A percentile compares a stretch with the other conserved stretches of the same genome.
Conservation (phyloP, 2,329 filamentous ascomycete genomes). For the Fusarium sp. region DNA sequence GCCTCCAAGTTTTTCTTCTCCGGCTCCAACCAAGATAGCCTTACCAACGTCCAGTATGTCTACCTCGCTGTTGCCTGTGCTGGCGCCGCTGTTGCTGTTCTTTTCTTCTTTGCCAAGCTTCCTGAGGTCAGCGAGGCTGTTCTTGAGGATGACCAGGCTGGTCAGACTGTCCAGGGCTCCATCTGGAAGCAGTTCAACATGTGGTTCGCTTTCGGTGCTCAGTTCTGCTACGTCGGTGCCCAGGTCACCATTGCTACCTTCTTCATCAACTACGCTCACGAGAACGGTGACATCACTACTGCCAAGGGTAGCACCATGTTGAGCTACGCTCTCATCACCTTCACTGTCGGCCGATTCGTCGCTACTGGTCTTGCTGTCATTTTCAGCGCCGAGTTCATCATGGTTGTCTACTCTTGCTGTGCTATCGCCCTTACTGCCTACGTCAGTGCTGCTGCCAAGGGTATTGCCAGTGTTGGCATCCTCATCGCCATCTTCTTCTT, state of each 20-base stretch:
- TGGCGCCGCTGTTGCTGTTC: conserved; percentile 72
- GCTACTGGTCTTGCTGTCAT: conserved; percentile 74
- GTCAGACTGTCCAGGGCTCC: conserved; percentile 68
- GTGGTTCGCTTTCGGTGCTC: conserved; percentile 80
- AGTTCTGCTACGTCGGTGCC: conserved; percentile 83
- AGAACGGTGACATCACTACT: conserved; percentile 66
- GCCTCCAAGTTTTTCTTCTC: conserved; percentile 80
- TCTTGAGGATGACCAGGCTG: conserved; percentile 55
- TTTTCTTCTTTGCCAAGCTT: conserved; percentile 76
- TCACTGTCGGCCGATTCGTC: conserved; percentile 78
- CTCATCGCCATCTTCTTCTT: conserved; percentile 81
- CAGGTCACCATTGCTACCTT: conserved; percentile 75
- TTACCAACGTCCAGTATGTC: conserved; percentile 80
- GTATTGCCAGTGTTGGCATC: conserved; percentile 67
- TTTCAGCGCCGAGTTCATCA: conserved; percentile 75
- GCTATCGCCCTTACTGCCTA: conserved; percentile 71
- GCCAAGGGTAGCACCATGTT: conserved; percentile 72
- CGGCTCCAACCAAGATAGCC: conserved; percentile 65
- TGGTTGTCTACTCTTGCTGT: conserved; percentile 71
- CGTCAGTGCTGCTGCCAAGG: conserved; percentile 58
- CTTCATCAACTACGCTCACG: conserved; percentile 79
- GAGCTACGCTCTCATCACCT: conserved; percentile 80
- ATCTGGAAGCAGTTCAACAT: conserved; percentile 79
- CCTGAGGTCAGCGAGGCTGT: conserved; percentile 74
- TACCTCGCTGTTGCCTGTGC: conserved; percentile 78